Percentiles rank a stretch among this genome's conserved stretches.
Conservation (phyloP, 1,284 basidiomycete genomes). For the Sutorius eximius region DNA sequence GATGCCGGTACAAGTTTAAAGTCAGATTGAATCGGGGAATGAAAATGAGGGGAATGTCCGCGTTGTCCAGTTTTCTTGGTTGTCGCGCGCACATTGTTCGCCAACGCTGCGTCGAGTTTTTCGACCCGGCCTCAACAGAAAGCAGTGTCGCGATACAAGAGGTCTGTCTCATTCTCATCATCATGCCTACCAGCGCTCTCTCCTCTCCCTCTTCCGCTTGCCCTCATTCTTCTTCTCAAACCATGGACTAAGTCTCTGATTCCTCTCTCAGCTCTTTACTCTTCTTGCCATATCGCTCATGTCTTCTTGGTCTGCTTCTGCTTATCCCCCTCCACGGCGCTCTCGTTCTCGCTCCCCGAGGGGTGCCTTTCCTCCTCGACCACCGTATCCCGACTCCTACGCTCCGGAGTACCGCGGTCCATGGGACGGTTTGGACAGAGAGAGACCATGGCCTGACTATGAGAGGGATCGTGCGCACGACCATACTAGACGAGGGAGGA, state of each 20-base stretch:
- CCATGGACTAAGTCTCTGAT: slow-evolving; percentile 63
- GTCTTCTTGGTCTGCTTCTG: slow-evolving; percentile 62
- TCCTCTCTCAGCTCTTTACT: slow-evolving; percentile 61
- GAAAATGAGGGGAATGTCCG: slow-evolving; percentile 33
- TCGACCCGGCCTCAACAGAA: slow-evolving; percentile 55
- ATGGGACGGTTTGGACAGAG: slow-evolving; percentile 72
- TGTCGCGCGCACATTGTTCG: slow-evolving; percentile 70
- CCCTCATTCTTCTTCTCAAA: slow-evolving; percentile 74
- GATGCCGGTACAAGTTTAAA: slow-evolving; percentile 17
- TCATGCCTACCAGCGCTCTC: slow-evolving; percentile 71
- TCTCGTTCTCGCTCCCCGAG: slow-evolving; percentile 79
- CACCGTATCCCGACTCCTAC: slow-evolving; percentile 59
- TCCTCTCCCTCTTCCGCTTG: slow-evolving; percentile 46
- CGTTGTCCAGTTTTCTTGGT: slow-evolving; percentile 35
- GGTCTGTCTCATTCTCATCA: slow-evolving; percentile 76
- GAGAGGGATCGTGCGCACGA: slow-evolving; percentile 70
- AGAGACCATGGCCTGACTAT: slow-evolving; percentile 60
- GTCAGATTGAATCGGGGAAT: slow-evolving; percentile 47
- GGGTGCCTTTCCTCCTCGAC: slow-evolving; percentile 50
- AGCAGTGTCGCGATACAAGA: slow-evolving; percentile 67
- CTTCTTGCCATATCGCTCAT: slow-evolving; percentile 59
- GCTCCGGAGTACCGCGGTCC: slow-evolving; percentile 56
- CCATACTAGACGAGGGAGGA: slow-evolving; percentile 62
- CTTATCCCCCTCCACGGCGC: slow-evolving; percentile 69
- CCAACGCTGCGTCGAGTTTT: slow-evolving; percentile 52